Evolutionary conservation across 2,329 filamentous ascomycete genomes (phyloP), one percentile per base, ranked within the genome.

Genomic region (Alternaria angustiovoidea): DNA sequence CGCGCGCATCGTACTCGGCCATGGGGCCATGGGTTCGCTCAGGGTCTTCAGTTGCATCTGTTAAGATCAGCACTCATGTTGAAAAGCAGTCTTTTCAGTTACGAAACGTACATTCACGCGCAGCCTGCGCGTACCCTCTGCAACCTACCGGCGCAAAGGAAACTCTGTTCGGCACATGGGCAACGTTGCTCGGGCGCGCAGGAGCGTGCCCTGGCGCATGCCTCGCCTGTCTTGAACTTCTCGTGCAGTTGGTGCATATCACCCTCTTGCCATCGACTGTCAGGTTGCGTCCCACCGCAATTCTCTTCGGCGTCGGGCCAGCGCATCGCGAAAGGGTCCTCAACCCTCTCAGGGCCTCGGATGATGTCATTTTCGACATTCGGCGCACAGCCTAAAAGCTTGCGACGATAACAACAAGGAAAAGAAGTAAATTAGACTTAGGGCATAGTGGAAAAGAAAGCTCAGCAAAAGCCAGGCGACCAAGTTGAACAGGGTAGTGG

Each of bases 1-100:
- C 94, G 47, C 94, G 87, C 61, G 86, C 84, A 77, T 97, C 91
- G 78, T 99, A 99, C 79, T 98, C 94, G 65, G 89, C 86, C 73
- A 98, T 85, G 2, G 95, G 95, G 0, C 94, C 94, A 62, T 70
- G 65, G 34, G 22, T 54, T n/a, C 51, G 58, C 11, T 42, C 57
- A 3, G 61, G 43, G 7, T 69, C 61, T 28, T 64, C 58, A 16
- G 39, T 57, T 18, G 63, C 60, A 49, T 63, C 67, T 71, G 36
- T 7, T 4, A 14, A 24, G 1, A 44, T 75, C 47, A 70, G 64
- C 41, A 22, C n/a, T 49, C 26, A 18, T 18, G 9, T 34, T 8
- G 18, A 28, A 5, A 3, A 30, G 11, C 4, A 3, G 12, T 5
- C 41, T 28, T 22, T 7, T 9, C 20, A 18, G 26, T 36, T 34